These are phyloP conservation scores for Nephromyces sp. DNA, from an alignment of 169 alveolate genomes.

Conservation along the genomic window DNA sequence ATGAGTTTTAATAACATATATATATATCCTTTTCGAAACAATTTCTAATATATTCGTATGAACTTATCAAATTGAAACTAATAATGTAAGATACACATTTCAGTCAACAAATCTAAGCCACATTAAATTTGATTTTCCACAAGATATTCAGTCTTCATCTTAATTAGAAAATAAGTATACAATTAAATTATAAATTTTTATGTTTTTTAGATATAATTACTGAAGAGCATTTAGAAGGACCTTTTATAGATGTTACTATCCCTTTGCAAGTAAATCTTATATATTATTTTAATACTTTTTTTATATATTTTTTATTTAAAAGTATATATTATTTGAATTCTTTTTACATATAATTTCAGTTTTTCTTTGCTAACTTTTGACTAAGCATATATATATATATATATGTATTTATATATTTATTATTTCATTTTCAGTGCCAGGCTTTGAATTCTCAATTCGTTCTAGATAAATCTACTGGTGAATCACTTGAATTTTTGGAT, in stretches of 20 bases:
- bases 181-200: too few relatives aligned
- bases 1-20: too few relatives aligned
- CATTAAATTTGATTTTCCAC: too few relatives aligned
- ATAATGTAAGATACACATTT: too few relatives aligned
- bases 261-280: slow-evolving; percentile 8
- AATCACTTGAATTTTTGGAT: slow-evolving; percentile 3
- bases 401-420: neutral
- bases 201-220: slow-evolving; percentile 2
- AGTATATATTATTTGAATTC: neutral
- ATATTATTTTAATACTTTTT: neutral
- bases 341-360: neutral
- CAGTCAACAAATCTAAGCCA: too few relatives aligned
- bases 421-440: slow-evolving; percentile 9
- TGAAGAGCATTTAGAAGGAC: slow-evolving; percentile 13
- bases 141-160: too few relatives aligned
- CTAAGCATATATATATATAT: neutral
- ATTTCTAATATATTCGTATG: too few relatives aligned
- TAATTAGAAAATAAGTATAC: too few relatives aligned
- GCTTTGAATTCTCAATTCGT: slow-evolving; percentile 10
- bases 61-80: too few relatives aligned
- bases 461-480: slow-evolving; percentile 2
- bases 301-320: too few relatives aligned
- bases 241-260: slow-evolving; percentile 15
- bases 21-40: too few relatives aligned
- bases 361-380: neutral